Evolutionary conservation across 116 monocot species (phyloP), one percentile per base, ranked within the genome.

Genomic region (Posidonia oceanica): DNA sequence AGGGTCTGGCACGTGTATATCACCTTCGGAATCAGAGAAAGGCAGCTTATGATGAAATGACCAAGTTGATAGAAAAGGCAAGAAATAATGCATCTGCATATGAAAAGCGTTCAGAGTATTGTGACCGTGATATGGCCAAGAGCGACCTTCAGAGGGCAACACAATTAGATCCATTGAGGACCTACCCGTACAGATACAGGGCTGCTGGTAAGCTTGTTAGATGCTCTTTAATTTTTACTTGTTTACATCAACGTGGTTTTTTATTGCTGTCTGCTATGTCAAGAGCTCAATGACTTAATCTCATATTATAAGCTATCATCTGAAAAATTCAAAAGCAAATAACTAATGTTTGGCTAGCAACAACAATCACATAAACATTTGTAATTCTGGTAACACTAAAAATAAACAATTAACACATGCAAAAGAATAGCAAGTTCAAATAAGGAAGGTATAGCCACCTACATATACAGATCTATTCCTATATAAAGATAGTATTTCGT

Each of bases 101-200:
- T 85, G 96, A 97, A 74, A 92, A 92, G 39, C 89, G 97, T 59
- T 92, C 97, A 48, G 97, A 97, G 67, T 97, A 97, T 71, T 92
- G 97, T 68, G 97, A 97, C 12, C 83, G 89, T 41, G 97, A 97
- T 57, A 85, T 87, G 83, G 97, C 97, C 22, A 89, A 64, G 70
- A 80, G 57, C 66, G 97, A 97, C 67, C 89, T 97, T 58, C 78
- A 80, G 66, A 87, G 80, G 78, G 92, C 92, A 29, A 89, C 97
- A 36, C 80, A 76, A 70, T 69, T 97, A 66, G 97, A 97, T 79
- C 97, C 97, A 17, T 42, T 82, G 11, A 83, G 97, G 73, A 97
- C 92, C 17, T 97, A 97, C 68, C 97, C 97, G 58, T 97, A 97
- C 73, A 76, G 97, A 83, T 97, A 97, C 71, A 81, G 97, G 51